These are phyloP conservation scores for Paramecium octaurelia DNA, from an alignment of 73 alveolate species.

Conservation along the genomic window DNA sequence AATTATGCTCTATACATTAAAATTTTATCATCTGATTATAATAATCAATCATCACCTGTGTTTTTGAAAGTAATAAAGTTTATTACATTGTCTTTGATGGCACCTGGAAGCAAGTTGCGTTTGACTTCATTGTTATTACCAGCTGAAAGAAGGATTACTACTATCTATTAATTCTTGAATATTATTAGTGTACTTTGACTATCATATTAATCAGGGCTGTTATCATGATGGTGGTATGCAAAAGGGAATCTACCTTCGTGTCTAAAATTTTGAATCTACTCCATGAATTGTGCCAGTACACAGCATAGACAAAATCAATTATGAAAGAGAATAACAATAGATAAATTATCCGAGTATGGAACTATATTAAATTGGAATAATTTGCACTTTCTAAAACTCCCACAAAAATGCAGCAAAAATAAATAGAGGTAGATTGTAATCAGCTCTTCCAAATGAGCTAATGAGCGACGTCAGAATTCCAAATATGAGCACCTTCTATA, in stretches of 20 bases:
- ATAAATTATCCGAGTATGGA: background rate
- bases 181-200: background rate
- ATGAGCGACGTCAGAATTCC: slow-evolving; percentile 15
- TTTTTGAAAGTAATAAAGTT: background rate
- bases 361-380: background rate
- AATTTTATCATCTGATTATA: background rate
- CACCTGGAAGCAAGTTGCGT: background rate
- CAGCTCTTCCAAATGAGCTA: slow-evolving; percentile 44
- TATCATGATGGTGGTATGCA: background rate
- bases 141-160: background rate
- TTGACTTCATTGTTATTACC: background rate
- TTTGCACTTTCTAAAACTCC: slow-evolving; percentile 20
- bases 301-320: slow-evolving; percentile 14
- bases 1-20: background rate
- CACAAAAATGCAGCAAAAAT: slow-evolving; percentile 8
- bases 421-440: slow-evolving; percentile 17
- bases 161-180: background rate
- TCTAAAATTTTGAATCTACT: background rate
- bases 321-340: slow-evolving; percentile 19
- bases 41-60: slow-evolving; percentile 43
- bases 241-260: background rate
- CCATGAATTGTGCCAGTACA: slow-evolving; percentile 1
- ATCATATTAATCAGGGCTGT: background rate
- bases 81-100: background rate
- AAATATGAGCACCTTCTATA: background rate